Base-by-base conservation (phyloP, 2,329 filamentous ascomycete species). In the Xylaria sp. region DNA sequence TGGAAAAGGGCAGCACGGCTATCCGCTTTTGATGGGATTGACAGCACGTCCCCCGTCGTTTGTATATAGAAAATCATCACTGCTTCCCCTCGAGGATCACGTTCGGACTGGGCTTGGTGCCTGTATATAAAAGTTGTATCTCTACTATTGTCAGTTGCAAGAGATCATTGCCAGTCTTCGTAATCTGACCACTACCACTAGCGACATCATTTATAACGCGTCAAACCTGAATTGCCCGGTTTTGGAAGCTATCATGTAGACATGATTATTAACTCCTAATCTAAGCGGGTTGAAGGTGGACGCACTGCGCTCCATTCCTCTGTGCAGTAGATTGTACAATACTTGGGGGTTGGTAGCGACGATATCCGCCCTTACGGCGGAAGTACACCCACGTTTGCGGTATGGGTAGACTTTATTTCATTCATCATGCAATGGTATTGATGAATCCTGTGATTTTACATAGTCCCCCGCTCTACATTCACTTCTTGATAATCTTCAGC, bases 401-500 rank as follows among this genome's bases (percentile, higher is more conserved):
- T 4, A 28, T 28, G 28, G 9, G 13, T 56, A 41, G 4, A 32
- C 8, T 25, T 10, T 1, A n/a, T n/a, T 23, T 28, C 20, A 37
- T 41, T 15, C 48, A 54, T 62, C 32, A 7, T n/a, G 13, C n/a
- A 20, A 7, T 25, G 12, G 28, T 18, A 63, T 25, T 46, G 15
- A 20, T 18, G 46, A 25, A 50, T 15, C 20, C 6, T 8, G 12
- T 3, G 55, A 8, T 41, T 66, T 28, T 18, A 15, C 32, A 15
- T 10, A 51, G 28, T 20, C 7, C 23, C 8, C 28, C 20, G 5
- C 12, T 28, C 15, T 18, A 13, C 23, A 28, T 41, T 70, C 69
- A 85, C 74, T 85, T 85, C 76, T 79, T 82, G 56, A 86, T 77
- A 2, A 78, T 77, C 69, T 83, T 84, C 62, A 86, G 76, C 54